Evolutionary conservation across 768 basidiomycete genomes (phyloP).

Genomic region (Strobilomyces dryophilus): DNA sequence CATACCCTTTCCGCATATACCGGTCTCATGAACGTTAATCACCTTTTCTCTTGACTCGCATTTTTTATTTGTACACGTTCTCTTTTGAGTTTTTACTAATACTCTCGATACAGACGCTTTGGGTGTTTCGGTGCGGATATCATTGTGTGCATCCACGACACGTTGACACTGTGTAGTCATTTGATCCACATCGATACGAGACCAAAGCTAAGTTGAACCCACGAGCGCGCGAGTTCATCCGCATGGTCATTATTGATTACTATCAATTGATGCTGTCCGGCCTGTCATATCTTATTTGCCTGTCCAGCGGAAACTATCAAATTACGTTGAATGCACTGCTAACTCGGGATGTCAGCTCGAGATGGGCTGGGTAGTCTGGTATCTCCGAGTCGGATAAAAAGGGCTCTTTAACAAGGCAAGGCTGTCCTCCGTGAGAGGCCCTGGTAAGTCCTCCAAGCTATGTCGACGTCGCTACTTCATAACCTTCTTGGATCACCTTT

Average conservation of each 20-base stretch:
- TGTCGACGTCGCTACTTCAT: not conserved
- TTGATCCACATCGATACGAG: not conserved
- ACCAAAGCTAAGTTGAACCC: not conserved
- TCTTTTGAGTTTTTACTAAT: slow-evolving; percentile 18
- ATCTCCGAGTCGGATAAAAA: not conserved
- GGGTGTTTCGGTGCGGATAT: slow-evolving; percentile 1
- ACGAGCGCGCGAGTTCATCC: not conserved
- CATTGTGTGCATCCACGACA: not conserved
- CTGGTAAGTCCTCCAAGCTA: not conserved
- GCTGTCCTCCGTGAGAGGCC: not conserved
- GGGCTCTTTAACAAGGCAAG: not conserved
- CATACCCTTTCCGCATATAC: slow-evolving; percentile 27
- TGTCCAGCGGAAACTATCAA: not conserved
- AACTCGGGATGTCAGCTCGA: too few relatives aligned
- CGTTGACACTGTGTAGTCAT: not conserved
- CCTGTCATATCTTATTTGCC: not conserved
- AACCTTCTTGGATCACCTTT: not conserved
- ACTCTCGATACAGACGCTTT: slow-evolving; percentile 19
- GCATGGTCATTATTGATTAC: not conserved
- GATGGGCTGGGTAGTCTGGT: not conserved
- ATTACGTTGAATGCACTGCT: not conserved
- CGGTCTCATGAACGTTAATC: slow-evolving; percentile 10
- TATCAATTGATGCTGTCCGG: not conserved
- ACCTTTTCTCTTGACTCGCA: slow-evolving; percentile 6
- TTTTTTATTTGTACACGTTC: slow-evolving; percentile 12